Evolutionary conservation across 768 basidiomycete species (phyloP), one percentile per base, ranked within the genome.

Genomic region (Hysterangium stoloniferum): DNA sequence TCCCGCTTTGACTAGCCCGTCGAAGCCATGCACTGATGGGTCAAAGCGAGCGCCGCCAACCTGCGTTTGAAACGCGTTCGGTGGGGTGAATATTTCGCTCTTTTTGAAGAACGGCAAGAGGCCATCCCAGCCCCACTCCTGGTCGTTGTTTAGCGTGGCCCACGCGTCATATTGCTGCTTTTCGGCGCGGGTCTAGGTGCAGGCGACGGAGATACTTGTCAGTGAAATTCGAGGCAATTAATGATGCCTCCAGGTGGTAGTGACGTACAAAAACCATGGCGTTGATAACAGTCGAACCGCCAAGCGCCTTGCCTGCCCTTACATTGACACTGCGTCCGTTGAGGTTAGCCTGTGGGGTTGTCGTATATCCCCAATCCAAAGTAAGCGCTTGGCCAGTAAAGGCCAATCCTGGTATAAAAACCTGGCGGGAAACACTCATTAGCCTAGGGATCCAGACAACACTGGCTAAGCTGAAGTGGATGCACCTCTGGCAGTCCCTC

Each of bases 81-180:
- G 71, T 0, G 63, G 57, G 1, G 67, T 66, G 52, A 62, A 72
- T 22, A 59, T 68, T 48, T 74, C 71, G 13, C 63, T 59, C 60
- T 68, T 59, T 22, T 54, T 49, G 46, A 57, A 29, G 27, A 36
- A 55, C 0, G 56, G 54, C 37, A 56, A 54, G 7, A 64, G 48
- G 7, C 36, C 19, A 25, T 64, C 57, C 59, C 61, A 65, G 7
- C 54, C 44, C 64, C 56, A 63, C 4, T 19, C 11, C 7, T 11
- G 4, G 25, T 31, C 44, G 27, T 52, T 52, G 43, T 52, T 52
- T 9, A 64, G 59, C 19, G 52, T 54, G 5, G 35, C 27, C 58
- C 55, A 59, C 6, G 56, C 53, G 42, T 60, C 56, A 50, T 61
- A 61, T 34, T 61, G 59, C 3, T 36, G 41, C 11, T 34, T 35